Percentiles rank a stretch among this genome's conserved stretches.
These are phyloP conservation scores for Picea abies DNA, from an alignment of 83 land plant species.

Conservation along the genomic window DNA sequence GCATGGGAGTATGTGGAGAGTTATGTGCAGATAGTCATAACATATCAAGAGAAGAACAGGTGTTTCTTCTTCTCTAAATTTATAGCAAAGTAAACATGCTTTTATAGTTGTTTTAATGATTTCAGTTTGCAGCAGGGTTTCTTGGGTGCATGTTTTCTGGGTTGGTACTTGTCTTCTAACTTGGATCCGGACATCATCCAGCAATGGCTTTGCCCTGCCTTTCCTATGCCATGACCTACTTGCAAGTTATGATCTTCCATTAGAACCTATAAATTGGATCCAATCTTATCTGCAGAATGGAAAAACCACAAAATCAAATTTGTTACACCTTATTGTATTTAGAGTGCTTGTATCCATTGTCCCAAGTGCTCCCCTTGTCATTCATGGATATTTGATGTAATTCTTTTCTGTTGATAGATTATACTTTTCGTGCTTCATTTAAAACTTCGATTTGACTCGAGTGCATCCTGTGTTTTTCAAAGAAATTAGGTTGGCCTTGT, in stretches of 20 bases:
- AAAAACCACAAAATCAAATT: too few species aligned
- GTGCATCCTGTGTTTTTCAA: neutral
- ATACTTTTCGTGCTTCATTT: neutral
- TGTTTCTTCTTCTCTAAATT: neutral
- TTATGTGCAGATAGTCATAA: slow-evolving; percentile 63
- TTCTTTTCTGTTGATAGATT: neutral
- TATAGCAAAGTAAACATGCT: neutral
- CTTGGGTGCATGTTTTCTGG: neutral
- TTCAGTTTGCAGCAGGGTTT: too few species aligned
- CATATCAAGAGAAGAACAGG: slow-evolving; percentile 56
- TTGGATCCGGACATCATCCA: neutral
- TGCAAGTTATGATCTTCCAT: too few species aligned
- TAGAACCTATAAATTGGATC: too few species aligned
- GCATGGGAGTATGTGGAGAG: slow-evolving; percentile 87
- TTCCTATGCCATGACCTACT: too few species aligned
- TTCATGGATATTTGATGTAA: neutral
- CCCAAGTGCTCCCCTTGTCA: neutral
- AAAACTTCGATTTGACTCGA: neutral
- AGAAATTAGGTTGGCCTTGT: neutral
- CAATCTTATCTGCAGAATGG: too few species aligned
- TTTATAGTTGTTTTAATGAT: neutral
- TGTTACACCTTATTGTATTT: neutral
- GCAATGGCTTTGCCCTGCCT: too few species aligned
- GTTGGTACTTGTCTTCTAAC: neutral
- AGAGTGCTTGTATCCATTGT: neutral